A percentile compares a stretch with the other conserved stretches of the same genome.
These are phyloP conservation scores for Ceratocystis huliohia DNA, from an alignment of 2,329 filamentous ascomycete genomes.

Conservation along the genomic window DNA sequence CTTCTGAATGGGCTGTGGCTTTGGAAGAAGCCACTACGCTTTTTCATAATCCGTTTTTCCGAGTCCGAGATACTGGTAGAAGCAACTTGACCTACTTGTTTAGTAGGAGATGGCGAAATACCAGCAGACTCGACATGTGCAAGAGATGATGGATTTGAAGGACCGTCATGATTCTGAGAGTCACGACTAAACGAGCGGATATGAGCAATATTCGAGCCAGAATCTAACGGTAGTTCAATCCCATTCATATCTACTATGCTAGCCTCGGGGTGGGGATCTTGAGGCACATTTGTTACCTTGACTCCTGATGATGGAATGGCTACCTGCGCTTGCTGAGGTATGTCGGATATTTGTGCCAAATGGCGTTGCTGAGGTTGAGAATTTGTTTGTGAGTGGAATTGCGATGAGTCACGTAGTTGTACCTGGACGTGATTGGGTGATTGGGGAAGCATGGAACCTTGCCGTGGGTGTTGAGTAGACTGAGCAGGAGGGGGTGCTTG, in stretches of 20 bases:
- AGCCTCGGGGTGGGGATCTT: conserved; percentile 87
- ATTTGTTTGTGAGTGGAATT: conserved; percentile 11
- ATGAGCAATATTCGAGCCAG: conserved; percentile 39
- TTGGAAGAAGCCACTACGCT: conserved; percentile 80
- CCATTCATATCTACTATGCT: conserved; percentile 97
- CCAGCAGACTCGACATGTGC: conserved; percentile 73
- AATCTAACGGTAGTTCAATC: conserved; percentile 49
- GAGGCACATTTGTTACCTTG: conserved; percentile 43
- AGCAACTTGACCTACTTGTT: conserved; percentile 38
- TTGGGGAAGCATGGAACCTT: not conserved
- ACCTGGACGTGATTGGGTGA: conserved; percentile 1
- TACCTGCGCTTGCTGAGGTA: conserved; percentile 22
- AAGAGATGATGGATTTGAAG: conserved; percentile 77
- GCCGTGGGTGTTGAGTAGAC: conserved; percentile 8
- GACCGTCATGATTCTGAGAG: conserved; percentile 66
- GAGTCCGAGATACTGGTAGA: conserved; percentile 47
- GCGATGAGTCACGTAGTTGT: not conserved
- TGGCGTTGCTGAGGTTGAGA: conserved; percentile 6
- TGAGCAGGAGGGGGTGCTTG: not conserved
- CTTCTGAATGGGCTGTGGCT: conserved; percentile 84
- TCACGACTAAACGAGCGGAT: conserved; percentile 72
- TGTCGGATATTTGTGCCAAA: conserved; percentile 3
- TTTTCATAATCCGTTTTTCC: conserved; percentile 56
- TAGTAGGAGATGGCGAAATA: conserved; percentile 60
- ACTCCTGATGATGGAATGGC: conserved; percentile 11